These are phyloP conservation scores for Striga hermonthica DNA, from an alignment of 305 asterid genomes.

Conservation along the genomic window DNA sequence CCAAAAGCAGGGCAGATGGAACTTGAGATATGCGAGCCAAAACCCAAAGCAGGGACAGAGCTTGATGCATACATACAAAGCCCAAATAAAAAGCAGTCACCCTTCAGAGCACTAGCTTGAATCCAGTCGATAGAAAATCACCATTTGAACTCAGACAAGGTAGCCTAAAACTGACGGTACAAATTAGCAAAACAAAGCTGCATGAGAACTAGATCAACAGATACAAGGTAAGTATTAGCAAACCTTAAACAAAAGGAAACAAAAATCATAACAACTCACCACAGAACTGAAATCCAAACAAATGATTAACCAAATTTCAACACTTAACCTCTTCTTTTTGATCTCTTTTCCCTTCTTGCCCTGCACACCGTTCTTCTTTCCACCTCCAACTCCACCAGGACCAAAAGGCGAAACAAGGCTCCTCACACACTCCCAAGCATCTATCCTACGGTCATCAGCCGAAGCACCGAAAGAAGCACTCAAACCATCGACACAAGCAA, in stretches of 20 bases:
- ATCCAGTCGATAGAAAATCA: neutral
- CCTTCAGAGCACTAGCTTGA: neutral
- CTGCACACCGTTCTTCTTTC: neutral
- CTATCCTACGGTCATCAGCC: slow-evolving; percentile 30
- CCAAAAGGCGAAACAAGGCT: slow-evolving; percentile 44
- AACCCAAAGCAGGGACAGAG: no score
- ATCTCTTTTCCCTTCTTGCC: slow-evolving; percentile 35
- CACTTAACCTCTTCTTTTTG: slow-evolving; percentile 42
- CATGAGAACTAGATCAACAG: neutral
- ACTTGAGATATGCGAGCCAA: no score
- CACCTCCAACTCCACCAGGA: neutral
- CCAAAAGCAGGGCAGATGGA: no score
- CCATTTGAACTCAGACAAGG: neutral
- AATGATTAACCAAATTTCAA: neutral
- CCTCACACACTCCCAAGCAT: slow-evolving; percentile 47
- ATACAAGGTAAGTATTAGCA: neutral
- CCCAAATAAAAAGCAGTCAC: neutral
- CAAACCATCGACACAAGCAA: slow-evolving; percentile 41
- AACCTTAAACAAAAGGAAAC: no score
- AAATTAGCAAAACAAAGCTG: neutral
- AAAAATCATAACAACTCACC: no score
- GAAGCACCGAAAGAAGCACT: slow-evolving; percentile 35
- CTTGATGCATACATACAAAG: no score
- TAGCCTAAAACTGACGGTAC: neutral
- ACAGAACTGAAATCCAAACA: neutral